Conservation (phyloP, 208 protist genomes). For the Wallacemonas collosoma region DNA sequence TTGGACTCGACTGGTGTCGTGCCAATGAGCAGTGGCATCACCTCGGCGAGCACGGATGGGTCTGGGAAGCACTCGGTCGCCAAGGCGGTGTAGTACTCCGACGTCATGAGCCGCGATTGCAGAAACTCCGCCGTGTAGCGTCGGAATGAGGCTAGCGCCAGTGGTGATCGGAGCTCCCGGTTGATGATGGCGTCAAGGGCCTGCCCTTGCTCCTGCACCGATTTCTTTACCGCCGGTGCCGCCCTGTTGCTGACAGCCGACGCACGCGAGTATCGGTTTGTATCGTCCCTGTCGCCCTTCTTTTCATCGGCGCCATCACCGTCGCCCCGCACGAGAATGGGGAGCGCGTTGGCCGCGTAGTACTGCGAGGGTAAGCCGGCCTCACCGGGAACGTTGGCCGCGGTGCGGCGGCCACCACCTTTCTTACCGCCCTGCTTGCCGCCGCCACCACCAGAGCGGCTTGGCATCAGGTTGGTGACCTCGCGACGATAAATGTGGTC, state of each 20-base stretch:
- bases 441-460: background rate
- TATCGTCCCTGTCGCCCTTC: background rate
- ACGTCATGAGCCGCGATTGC: conserved; percentile 50
- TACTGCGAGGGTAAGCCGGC: conserved; percentile 62
- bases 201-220: conserved; percentile 30
- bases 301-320: background rate
- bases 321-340: conserved; percentile 21
- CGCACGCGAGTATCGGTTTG: background rate
- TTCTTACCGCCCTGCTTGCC: conserved; percentile 22
- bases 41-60: conserved; percentile 44
- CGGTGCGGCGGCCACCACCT: conserved; percentile 20
- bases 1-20: conserved; percentile 54
- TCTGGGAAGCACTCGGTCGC: conserved; percentile 50
- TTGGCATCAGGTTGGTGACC: conserved; percentile 62
- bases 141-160: conserved; percentile 46
- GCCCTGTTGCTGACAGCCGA: conserved; percentile 34
- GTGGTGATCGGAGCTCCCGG: conserved; percentile 39
- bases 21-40: conserved; percentile 80
- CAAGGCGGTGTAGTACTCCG: conserved; percentile 72
- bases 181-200: conserved; percentile 48
- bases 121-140: conserved; percentile 68
- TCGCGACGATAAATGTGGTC: conserved; percentile 68
- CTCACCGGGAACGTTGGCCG: conserved; percentile 28
- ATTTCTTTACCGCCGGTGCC: conserved; percentile 29
- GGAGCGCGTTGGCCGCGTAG: conserved; percentile 21